Evolutionary conservation across 2,329 filamentous ascomycete genomes (phyloP).

Genomic region (Colletotrichum truncatum): DNA sequence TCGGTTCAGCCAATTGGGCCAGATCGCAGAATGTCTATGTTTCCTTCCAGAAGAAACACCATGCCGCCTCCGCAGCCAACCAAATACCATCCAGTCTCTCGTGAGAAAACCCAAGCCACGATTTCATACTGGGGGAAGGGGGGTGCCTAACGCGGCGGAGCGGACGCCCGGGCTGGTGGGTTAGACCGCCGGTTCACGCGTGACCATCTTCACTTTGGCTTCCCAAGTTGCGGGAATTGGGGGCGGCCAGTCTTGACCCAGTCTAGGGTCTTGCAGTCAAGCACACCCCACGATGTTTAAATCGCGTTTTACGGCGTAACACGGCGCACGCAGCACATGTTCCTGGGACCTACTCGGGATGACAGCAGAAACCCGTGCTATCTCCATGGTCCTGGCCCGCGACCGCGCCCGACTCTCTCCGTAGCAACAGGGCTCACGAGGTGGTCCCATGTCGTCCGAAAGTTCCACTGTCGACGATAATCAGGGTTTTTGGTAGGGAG

Average conservation of each 20-base stretch:
- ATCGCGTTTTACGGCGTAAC: constrained; percentile 8
- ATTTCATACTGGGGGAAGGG: not conserved
- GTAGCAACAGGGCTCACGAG: constrained; percentile 7
- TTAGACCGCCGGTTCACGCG: constrained; percentile 21
- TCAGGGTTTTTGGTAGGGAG: constrained; percentile 7
- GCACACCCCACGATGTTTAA: constrained; percentile 3
- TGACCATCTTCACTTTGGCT: constrained; percentile 5
- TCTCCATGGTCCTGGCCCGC: not conserved
- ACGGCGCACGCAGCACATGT: not conserved
- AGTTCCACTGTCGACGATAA: not conserved
- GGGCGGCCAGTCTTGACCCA: constrained; percentile 8
- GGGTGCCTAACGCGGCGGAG: not conserved
- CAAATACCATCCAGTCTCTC: constrained; percentile 4
- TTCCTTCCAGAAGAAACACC: not conserved
- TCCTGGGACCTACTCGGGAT: constrained; percentile 5
- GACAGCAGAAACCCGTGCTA: constrained; percentile 2
- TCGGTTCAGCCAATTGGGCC: constrained; percentile 2
- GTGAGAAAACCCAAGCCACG: constrained; percentile 16
- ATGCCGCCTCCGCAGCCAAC: not conserved
- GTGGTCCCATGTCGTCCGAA: constrained; percentile 24
- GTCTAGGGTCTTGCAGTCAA: not conserved
- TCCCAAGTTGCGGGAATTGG: constrained; percentile 16
- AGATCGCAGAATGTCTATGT: too few species aligned
- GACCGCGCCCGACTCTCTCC: constrained; percentile 2
- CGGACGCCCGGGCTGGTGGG: constrained; percentile 12